Evolutionary conservation across 1,139 yeast species (phyloP).

Genomic region (Zygosaccharomyces sapae): DNA sequence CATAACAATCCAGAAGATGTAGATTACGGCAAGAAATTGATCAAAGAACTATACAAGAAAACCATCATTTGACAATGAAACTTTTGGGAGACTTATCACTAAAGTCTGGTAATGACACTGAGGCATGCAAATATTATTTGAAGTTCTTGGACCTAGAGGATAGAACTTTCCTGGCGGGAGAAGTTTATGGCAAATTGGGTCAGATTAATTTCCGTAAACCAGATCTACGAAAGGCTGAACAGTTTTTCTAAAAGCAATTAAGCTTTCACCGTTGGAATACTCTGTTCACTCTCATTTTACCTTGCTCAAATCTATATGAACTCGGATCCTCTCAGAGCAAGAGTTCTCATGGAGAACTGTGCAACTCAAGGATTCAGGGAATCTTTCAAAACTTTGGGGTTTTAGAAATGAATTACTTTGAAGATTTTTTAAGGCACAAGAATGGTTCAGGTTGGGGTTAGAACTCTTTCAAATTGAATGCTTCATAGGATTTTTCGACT

Average conservation of each 20-base stretch:
- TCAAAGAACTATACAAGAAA: constrained; percentile 56
- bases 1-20: constrained; percentile 47
- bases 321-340: constrained; percentile 54
- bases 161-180: constrained; percentile 59
- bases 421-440: constrained; percentile 54
- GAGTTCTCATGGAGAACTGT: constrained; percentile 68
- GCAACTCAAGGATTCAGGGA: constrained; percentile 76
- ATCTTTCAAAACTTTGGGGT: constrained; percentile 72
- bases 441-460: constrained; percentile 82
- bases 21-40: constrained; percentile 56
- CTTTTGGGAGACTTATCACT: constrained; percentile 70
- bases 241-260: constrained; percentile 56
- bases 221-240: constrained; percentile 49
- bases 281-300: constrained; percentile 69
- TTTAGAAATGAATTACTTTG: constrained; percentile 67
- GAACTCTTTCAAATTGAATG: constrained; percentile 60
- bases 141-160: constrained; percentile 54
- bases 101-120: constrained; percentile 42
- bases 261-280: constrained; percentile 54
- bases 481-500: constrained; percentile 71
- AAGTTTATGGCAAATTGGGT: constrained; percentile 71
- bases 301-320: constrained; percentile 65
- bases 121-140: constrained; percentile 59
- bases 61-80: constrained; percentile 68
- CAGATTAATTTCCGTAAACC: constrained; percentile 54